These are phyloP conservation scores for Rhodomyrtus psidioides DNA, from an alignment of 441 rosid species.

Conservation along the genomic window DNA sequence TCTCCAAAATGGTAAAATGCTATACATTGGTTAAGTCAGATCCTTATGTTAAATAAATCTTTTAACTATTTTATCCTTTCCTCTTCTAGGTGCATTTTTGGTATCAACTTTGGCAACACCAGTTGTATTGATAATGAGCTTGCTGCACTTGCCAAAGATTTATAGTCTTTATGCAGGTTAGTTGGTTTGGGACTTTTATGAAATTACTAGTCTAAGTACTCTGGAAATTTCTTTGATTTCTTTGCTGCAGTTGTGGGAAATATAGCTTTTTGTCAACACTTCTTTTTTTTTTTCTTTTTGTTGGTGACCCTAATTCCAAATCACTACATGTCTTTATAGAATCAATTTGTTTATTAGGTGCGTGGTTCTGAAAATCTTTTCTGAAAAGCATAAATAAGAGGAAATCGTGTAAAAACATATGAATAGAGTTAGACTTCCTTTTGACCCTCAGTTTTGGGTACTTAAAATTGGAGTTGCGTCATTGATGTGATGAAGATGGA, in stretches of 20 bases:
- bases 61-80: background rate
- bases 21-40: background rate
- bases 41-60: background rate
- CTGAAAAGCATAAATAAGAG: too few relatives aligned
- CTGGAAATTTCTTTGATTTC: background rate
- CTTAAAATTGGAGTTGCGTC: too few relatives aligned
- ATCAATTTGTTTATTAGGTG: background rate
- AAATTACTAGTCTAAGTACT: background rate
- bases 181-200: background rate
- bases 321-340: background rate
- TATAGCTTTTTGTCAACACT: background rate
- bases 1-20: background rate
- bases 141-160: constrained; percentile 62
- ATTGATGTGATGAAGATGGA: too few relatives aligned
- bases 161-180: constrained; percentile 67
- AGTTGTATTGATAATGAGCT: constrained; percentile 28
- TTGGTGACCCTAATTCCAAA: background rate
- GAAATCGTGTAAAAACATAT: too few relatives aligned
- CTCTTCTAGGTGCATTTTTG: constrained; percentile 60
- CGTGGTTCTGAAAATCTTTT: too few relatives aligned
- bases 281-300: background rate
- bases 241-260: background rate
- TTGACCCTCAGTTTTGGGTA: too few relatives aligned
- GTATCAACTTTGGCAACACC: constrained; percentile 70
- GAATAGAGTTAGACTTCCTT: too few relatives aligned